Evolutionary conservation across 1,139 yeast species (phyloP), one percentile per base, ranked within the genome.

Genomic region (Pichia sp.): DNA sequence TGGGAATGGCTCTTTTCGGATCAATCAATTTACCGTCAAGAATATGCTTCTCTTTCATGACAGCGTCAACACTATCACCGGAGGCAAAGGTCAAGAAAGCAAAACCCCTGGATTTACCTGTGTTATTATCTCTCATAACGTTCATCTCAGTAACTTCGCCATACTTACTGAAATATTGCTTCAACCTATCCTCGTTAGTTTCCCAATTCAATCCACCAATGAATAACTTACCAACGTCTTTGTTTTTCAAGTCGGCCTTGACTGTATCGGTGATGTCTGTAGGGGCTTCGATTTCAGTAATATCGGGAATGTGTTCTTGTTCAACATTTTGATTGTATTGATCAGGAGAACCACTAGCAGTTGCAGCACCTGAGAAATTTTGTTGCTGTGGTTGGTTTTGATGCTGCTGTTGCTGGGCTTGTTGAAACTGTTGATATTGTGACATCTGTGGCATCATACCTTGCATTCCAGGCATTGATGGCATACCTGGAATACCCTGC

Each of bases 131-230:
- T 56, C 94, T 82, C 98, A 93, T 91, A 48, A 91, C 93, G 27
- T 94, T 86, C 52, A 86, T 77, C 48, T 91, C 97, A 27, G 76
- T 60, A 36, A 91, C 93, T 47, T 83, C 93, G 49, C 99, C 99
- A 59, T 76, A 91, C 59, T 91, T 83, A 37, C 81, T 69, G 59
- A 91, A 91, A 60, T 91, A 91, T 40, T 77, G 79, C 45, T 74
- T 78, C 59, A 91, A 61, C 20, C 77, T 74, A 41, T 79, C 95
- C 54, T 91, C 98, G 8, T 94, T 81, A 21, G 99, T 91, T 55
- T 91, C 98, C 98, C 98, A 91, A 54, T 91, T 93, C 50, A 91
- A 75, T 35, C 99, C 99, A 47, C 99, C 99, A 58, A 91, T 78
- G 57, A 91, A 91, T 96, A 93, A 87, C 57, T 91, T 91, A 39